phyloP scores from a whole-genome alignment of 2,329 filamentous ascomycete species.

The Cercospora nicotianae region DNA sequence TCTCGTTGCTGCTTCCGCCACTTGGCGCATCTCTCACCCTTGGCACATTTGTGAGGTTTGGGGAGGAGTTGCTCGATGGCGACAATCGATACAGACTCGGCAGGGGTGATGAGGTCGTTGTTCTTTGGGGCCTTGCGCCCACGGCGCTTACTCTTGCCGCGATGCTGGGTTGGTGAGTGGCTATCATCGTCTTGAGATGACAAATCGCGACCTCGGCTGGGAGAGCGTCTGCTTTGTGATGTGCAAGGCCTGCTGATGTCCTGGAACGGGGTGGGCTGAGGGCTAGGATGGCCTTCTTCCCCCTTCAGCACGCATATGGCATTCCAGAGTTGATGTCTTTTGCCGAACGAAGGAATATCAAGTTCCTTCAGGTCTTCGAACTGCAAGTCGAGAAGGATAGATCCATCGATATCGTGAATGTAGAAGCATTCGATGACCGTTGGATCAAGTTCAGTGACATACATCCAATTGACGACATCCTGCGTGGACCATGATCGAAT shows the following conservation, averaged over 20 bases:
- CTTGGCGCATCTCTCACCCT: slow-evolving; percentile 82
- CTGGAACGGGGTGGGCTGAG: slow-evolving; percentile 51
- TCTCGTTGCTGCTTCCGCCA: slow-evolving; percentile 78
- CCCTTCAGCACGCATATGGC: slow-evolving; percentile 69
- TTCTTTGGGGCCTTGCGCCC: slow-evolving; percentile 44
- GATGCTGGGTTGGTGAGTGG: slow-evolving; percentile 38
- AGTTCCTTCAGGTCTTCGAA: slow-evolving; percentile 84
- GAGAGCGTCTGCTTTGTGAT: slow-evolving; percentile 31
- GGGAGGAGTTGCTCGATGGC: slow-evolving; percentile 87
- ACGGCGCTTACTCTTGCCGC: slow-evolving; percentile 38
- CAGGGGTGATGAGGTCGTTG: slow-evolving; percentile 70
- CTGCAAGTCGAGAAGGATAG: slow-evolving; percentile 84
- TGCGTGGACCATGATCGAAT: slow-evolving; percentile 69
- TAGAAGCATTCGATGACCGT: slow-evolving; percentile 79
- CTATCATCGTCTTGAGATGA: slow-evolving; percentile 31
- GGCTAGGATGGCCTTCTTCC: slow-evolving; percentile 45
- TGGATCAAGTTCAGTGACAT: slow-evolving; percentile 75
- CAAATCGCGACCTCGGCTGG: slow-evolving; percentile 26
- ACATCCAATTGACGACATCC: slow-evolving; percentile 85
- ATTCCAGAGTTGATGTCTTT: slow-evolving; percentile 76
- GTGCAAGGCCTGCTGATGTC: slow-evolving; percentile 50
- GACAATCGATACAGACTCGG: slow-evolving; percentile 86
- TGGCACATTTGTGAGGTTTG: slow-evolving; percentile 78
- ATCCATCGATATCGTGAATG: slow-evolving; percentile 87
- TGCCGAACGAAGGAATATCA: slow-evolving; percentile 77